These are phyloP conservation scores for Juglanconis sp. DNA, from an alignment of 2,329 filamentous ascomycete genomes.

Conservation along the genomic window DNA sequence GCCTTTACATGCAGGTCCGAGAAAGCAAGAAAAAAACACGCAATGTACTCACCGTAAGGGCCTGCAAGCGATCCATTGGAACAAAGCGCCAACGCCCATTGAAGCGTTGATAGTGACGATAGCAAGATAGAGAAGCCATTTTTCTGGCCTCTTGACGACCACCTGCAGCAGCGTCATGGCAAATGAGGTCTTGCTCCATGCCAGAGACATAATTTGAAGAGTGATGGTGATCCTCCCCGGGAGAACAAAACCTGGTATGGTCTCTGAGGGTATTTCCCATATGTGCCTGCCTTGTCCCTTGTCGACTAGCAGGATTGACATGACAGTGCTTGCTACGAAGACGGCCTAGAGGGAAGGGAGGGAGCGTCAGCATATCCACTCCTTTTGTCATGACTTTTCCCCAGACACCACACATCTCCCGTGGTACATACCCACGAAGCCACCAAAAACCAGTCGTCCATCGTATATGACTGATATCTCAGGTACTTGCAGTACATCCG, in stretches of 20 bases:
- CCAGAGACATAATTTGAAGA: not conserved
- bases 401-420: not conserved
- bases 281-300: not conserved
- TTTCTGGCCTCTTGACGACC: conserved; percentile 4
- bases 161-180: conserved; percentile 21
- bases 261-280: not conserved
- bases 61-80: not conserved
- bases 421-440: not conserved
- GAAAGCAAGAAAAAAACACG: no score
- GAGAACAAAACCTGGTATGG: not conserved
- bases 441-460: not conserved
- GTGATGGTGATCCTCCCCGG: not conserved
- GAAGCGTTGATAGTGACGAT: not conserved
- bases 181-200: conserved; percentile 20
- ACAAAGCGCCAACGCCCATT: not conserved
- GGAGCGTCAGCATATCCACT: not conserved
- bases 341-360: not conserved
- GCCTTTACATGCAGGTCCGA: not conserved
- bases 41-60: not conserved
- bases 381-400: not conserved
- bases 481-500: not conserved
- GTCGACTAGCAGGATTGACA: not conserved
- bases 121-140: not conserved
- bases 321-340: not conserved
- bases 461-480: not conserved